A percentile compares a stretch with the other conserved stretches of the same genome.
Conservation (phyloP, 805 yeast genomes). For the Pichia manshurica region DNA sequence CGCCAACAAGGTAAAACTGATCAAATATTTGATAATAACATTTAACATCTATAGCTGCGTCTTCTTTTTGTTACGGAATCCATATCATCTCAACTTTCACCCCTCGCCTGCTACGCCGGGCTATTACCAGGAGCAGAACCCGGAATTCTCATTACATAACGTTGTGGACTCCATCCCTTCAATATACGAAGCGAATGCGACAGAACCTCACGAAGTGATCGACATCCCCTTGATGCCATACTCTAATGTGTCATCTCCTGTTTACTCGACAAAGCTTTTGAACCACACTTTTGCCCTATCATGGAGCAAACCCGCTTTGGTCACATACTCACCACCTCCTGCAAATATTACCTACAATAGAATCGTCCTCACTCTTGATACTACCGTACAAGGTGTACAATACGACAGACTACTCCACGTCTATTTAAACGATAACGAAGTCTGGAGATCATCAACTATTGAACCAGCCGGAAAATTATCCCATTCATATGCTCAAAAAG, state of each 20-base stretch:
- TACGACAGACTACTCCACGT: constrained; percentile 63
- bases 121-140: no score
- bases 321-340: constrained; percentile 40
- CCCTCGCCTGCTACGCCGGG: no score
- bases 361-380: constrained; percentile 48
- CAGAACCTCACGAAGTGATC: constrained; percentile 25
- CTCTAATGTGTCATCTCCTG: constrained; percentile 26
- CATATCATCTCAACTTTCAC: no score
- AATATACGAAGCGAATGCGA: not conserved
- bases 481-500: constrained; percentile 51
- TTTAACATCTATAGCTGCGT: no score
- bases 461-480: constrained; percentile 59
- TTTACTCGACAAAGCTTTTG: constrained; percentile 37
- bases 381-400: constrained; percentile 53
- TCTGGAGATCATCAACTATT: constrained; percentile 83
- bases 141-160: not conserved
- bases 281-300: constrained; percentile 49
- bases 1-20: no score
- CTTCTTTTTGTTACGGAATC: no score
- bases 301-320: constrained; percentile 52
- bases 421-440: constrained; percentile 53
- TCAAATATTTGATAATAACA: no score
- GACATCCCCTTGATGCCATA: constrained; percentile 28
- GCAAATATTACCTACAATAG: constrained; percentile 40
- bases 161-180: not conserved